Base-by-base conservation (phyloP, 306 rosid species). In the Corylus americana region DNA sequence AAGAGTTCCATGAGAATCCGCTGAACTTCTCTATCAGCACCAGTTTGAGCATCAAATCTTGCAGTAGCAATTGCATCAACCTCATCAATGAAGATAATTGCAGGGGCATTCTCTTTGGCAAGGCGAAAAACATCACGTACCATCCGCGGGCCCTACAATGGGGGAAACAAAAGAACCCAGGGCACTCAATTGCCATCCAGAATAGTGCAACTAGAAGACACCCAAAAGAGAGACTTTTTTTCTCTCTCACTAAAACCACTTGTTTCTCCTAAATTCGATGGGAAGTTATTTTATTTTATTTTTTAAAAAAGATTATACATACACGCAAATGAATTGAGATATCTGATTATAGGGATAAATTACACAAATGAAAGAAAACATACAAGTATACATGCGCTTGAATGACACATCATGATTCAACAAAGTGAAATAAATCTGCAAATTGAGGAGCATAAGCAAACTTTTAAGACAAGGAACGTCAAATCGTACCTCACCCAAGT, bases 21-120 rank as follows among this genome's bases (percentile, higher is more conserved):
- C 83, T 96, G 99, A 74, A 96, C 99, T 93, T 96, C 99, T 90
- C 99, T 88, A 53, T 96, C 99, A 71, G 98, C 99, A 70, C 98
- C 99, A 71, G 99, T 96, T 89, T 96, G 99, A 67, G 99, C 99
- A 88, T 96, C 99, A 89, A 96, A 96, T 70, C 99, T 86, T 35
- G 99, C 99, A 42, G 99, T 96, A 61, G 99, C 99, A 59, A 96
- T 96, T 7, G 99, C 99, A 89, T 96, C 99, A 58, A 96, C 99
- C 88, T 96, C 99, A 82, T 96, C 99, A 54, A 96, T 96, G 83
- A 96, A 96, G 84, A 96, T 96, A 79, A 96, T 96, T 8, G 99
- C 99, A 58, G 99, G 99, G 17, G 99, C 98, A 88, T 96, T 96
- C 88, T 96, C 99, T 86, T 96, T 96, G 17, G 99, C 99, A 61